Conservation (phyloP, 2,329 filamentous ascomycete genomes). For the Botrytis fabae region DNA sequence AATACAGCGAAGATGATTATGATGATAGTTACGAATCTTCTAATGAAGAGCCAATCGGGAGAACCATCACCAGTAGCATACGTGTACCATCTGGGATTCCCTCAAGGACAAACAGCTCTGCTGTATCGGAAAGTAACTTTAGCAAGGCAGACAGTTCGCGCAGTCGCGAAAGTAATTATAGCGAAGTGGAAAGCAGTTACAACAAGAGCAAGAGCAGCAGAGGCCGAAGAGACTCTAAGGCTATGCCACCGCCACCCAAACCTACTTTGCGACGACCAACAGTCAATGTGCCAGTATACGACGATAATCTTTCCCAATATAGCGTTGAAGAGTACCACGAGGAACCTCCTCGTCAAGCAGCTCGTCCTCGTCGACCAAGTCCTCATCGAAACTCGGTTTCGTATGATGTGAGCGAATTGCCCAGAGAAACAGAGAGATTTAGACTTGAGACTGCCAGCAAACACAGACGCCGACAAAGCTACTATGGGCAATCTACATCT, state of each 20-base stretch:
- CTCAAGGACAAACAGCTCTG: constrained; percentile 14
- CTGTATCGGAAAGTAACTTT: constrained; percentile 13
- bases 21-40: constrained; percentile 18
- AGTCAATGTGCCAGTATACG: constrained; percentile 12
- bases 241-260: constrained; percentile 32
- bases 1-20: constrained; percentile 19
- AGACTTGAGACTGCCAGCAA: constrained; percentile 35
- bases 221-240: constrained; percentile 30
- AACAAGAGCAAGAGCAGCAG: constrained; percentile 23
- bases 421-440: constrained; percentile 25
- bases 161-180: constrained; percentile 23
- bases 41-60: constrained; percentile 5
- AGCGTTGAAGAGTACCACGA: constrained; percentile 17
- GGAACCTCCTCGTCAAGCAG: constrained; percentile 13
- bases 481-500: constrained; percentile 33
- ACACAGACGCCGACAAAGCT: constrained; percentile 35
- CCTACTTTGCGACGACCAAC: constrained; percentile 17
- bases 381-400: constrained; percentile 35
- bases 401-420: constrained; percentile 33
- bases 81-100: constrained; percentile 16
- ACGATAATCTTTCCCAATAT: background rate
- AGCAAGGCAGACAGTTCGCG: constrained; percentile 16
- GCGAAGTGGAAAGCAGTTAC: constrained; percentile 15
- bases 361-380: constrained; percentile 34
- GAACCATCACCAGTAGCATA: constrained; percentile 17